Conservation (phyloP, 1,284 basidiomycete species). For the Puccinia hordei region DNA sequence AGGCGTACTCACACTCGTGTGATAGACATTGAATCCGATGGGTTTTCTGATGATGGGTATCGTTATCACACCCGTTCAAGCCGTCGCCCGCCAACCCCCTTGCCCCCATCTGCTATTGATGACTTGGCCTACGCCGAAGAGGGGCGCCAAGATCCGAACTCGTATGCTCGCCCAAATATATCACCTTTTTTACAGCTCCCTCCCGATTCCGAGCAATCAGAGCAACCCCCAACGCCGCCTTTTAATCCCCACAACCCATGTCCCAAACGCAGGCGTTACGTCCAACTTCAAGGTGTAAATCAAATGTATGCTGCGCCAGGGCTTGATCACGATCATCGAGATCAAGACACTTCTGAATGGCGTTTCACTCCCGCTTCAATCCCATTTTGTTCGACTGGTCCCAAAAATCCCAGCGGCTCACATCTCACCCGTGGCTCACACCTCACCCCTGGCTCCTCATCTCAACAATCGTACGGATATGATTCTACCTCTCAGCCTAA, state of each 20-base stretch:
- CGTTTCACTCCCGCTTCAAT: conserved; percentile 19
- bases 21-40: background rate
- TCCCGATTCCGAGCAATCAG: background rate
- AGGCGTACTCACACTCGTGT: background rate
- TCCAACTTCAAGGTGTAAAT: background rate
- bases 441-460: background rate
- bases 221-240: background rate
- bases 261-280: conserved; percentile 26
- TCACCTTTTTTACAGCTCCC: conserved; percentile 19
- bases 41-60: background rate
- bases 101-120: background rate
- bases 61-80: background rate
- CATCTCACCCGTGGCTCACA: background rate
- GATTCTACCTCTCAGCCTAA: background rate
- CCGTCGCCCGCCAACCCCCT: background rate
- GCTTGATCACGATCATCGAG: background rate
- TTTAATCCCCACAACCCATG: background rate
- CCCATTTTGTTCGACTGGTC: background rate
- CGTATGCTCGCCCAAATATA: background rate
- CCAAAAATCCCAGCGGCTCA: background rate
- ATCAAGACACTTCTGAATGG: background rate
- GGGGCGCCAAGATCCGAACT: background rate
- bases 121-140: conserved; percentile 4
- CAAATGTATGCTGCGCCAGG: conserved; percentile 10
- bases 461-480: background rate